Evolutionary conservation across 371 early-diverging fungal genomes (phyloP), one percentile per base, ranked within the genome.

Genomic region (Apophysomyces sp.): DNA sequence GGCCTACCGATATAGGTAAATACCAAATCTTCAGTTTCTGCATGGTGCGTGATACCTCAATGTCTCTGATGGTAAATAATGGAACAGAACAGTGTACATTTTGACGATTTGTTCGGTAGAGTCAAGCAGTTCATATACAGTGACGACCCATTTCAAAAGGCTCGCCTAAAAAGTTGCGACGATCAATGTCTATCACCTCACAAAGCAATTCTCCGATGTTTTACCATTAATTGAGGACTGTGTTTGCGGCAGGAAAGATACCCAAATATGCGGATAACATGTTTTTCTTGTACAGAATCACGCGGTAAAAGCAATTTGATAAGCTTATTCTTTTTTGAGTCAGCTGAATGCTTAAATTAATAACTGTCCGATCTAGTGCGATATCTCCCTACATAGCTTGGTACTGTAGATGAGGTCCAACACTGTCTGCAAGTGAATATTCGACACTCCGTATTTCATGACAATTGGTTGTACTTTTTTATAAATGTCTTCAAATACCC

Each of bases 11-110:
- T 16, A 27, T 4, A 9, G 4, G n/a, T 60, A 5, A 49, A 29
- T 40, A 34, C 1, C 18, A 12, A 16, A 24, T 5, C 13, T 9
- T 36, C 24, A 4, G 41, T 26, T 37, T 9, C 5, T 52, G 18
- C 8, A 24, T 24, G 15, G 18, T n/a, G n/a, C 15, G 5, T 32
- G 57, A 29, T 66, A 78, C 81, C 85, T 72, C 7, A 79, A 36
- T 0, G 66, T 59, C 13, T 68, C 75, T 44, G 68, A 69, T 15
- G 65, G 30, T 3, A 86, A 63, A 59, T 79, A 80, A 51, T 78
- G 78, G 55, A 86, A 84, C 1, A 78, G 60, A 1, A 82, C 78
- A 7, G 65, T 69, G 41, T 86, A 86, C 26, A 82, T 52, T 18
- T 74, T 74, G 12, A 60, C 60, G 2, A 82, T 54, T 57, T 71